Conservation (phyloP, 495 filamentous ascomycete species). For the Aspergillus wentii region DNA sequence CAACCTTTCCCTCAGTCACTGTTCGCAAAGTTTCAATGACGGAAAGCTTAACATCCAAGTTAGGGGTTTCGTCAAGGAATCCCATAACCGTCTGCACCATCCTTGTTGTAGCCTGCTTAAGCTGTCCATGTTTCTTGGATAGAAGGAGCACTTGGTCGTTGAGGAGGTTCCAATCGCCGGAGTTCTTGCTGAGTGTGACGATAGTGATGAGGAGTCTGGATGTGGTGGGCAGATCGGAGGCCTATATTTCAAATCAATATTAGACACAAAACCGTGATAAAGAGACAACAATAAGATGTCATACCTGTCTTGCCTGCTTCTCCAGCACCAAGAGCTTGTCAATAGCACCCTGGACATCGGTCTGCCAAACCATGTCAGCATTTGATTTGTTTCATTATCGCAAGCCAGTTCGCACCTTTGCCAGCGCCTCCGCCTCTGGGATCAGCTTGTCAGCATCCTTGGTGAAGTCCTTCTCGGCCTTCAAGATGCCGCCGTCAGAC, state of each 20-base stretch:
- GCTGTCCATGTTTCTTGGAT: slow-evolving; percentile 99
- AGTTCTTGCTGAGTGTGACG: slow-evolving; percentile 89
- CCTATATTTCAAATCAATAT: slow-evolving; percentile 41
- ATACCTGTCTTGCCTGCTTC: slow-evolving; percentile 94
- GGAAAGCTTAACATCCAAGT: slow-evolving; percentile 78
- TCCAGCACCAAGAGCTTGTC: slow-evolving; percentile 89
- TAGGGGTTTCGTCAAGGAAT: slow-evolving; percentile 80
- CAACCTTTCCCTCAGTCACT: slow-evolving; percentile 93
- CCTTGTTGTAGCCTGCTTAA: slow-evolving; percentile 96
- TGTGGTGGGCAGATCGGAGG: slow-evolving; percentile 91
- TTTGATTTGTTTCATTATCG: not conserved
- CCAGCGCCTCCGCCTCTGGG: slow-evolving; percentile 80
- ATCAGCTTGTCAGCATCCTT: slow-evolving; percentile 90
- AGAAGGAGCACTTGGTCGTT: slow-evolving; percentile 94
- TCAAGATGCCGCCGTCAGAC: slow-evolving; percentile 55
- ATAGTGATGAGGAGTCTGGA: slow-evolving; percentile 81
- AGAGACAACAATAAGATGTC: slow-evolving; percentile 7
- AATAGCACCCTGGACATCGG: slow-evolving; percentile 75
- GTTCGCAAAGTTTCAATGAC: slow-evolving; percentile 93
- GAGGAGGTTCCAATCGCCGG: slow-evolving; percentile 84
- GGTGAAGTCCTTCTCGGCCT: slow-evolving; percentile 73
- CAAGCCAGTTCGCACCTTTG: slow-evolving; percentile 55
- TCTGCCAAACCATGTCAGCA: slow-evolving; percentile 41
- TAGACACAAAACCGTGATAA: not conserved
- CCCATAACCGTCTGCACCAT: slow-evolving; percentile 97